Percentiles rank a stretch among this genome's conserved stretches.
Evolutionary conservation across 345 rosid species (phyloP).

Genomic region (Acer campestre): DNA sequence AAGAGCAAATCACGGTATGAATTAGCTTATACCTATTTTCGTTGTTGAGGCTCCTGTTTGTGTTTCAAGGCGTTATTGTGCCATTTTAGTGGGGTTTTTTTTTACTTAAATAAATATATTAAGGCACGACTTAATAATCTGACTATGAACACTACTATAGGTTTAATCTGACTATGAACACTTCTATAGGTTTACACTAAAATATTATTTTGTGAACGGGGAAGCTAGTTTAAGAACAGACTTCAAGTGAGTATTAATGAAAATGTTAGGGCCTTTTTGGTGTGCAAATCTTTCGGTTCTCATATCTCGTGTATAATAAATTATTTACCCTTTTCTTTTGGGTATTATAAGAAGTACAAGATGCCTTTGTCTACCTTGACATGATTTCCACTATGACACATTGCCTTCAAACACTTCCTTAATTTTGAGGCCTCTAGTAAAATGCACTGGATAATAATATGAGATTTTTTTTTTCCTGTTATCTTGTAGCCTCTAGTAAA

Average conservation of each 20-base stretch:
- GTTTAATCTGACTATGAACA: not conserved
- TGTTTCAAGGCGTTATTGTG: not conserved
- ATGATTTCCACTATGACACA: not conserved
- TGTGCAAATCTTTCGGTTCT: not conserved
- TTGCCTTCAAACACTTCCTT: not conserved
- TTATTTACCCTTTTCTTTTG: not conserved
- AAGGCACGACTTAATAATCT: not conserved
- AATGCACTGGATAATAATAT: no score
- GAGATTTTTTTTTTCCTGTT: no score
- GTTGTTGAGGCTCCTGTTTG: not conserved
- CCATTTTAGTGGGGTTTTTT: not conserved
- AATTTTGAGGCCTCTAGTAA: not conserved
- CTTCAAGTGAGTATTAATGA: not conserved
- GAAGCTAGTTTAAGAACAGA: not conserved
- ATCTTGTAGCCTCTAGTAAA: no score
- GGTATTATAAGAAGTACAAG: not conserved
- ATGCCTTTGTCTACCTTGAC: not conserved
- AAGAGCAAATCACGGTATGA: constrained; percentile 94
- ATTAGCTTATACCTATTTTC: constrained; percentile 10
- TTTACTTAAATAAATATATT: not conserved
- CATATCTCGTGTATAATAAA: not conserved
- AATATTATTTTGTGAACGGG: not conserved
- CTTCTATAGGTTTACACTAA: not conserved
- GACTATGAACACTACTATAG: not conserved
- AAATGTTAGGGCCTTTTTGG: not conserved